Conservation (phyloP, 768 basidiomycete genomes). For the Rhodotorula kratochvilovae region DNA sequence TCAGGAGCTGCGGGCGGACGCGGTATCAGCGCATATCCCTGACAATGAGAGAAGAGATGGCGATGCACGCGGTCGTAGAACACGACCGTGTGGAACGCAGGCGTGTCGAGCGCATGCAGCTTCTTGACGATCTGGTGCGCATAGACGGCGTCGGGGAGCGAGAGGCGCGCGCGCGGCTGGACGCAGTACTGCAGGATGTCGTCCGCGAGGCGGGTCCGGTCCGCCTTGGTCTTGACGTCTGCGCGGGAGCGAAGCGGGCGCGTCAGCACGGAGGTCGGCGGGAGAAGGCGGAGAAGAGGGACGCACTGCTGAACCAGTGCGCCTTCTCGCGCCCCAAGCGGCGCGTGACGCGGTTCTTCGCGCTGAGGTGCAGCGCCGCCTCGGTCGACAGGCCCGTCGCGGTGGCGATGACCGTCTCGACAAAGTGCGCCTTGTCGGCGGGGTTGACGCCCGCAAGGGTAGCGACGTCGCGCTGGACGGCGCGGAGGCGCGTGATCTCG, state of each 20-base stretch:
- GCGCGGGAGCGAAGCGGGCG: not conserved
- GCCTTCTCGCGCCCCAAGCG: conserved; percentile 34
- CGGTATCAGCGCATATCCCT: not conserved
- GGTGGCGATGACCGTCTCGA: conserved; percentile 17
- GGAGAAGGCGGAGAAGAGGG: conserved; percentile 42
- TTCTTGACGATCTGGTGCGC: conserved; percentile 85
- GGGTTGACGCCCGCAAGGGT: not conserved
- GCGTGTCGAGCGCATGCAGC: conserved; percentile 81
- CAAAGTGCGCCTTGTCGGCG: conserved; percentile 24
- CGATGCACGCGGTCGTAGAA: conserved; percentile 71
- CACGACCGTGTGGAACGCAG: conserved; percentile 76
- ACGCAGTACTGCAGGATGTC: conserved; percentile 77
- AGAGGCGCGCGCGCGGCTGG: conserved; percentile 83
- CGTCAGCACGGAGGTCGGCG: no score
- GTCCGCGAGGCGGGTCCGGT: conserved; percentile 58
- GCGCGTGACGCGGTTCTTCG: conserved; percentile 48
- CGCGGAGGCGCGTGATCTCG: conserved; percentile 55
- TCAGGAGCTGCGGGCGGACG: conserved; percentile 62
- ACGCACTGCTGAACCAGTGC: conserved; percentile 28
- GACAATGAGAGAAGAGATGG: not conserved
- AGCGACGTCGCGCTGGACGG: conserved; percentile 47
- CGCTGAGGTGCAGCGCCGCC: conserved; percentile 17
- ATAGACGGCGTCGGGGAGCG: conserved; percentile 93
- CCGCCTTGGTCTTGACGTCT: conserved; percentile 19
- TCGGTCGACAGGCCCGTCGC: conserved; percentile 22